phyloP scores from a whole-genome alignment of 805 yeast genomes.

The Brettanomyces anomalus region DNA sequence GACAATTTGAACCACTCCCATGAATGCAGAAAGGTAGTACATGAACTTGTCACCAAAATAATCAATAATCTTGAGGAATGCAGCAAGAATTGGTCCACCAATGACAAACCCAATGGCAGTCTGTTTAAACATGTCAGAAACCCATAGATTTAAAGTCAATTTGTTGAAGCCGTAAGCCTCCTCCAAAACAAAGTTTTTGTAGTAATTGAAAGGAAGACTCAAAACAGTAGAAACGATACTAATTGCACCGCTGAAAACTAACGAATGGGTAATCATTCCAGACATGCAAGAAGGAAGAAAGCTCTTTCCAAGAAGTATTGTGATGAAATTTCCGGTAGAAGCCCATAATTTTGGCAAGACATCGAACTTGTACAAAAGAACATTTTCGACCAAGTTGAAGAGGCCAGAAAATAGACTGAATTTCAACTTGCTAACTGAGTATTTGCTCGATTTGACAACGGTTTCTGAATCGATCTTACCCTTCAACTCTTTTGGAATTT shows the following conservation, averaged over 20 bases:
- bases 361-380: conserved; percentile 50
- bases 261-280: conserved; percentile 64
- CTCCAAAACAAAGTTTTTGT: conserved; percentile 79
- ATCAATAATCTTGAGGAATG: conserved; percentile 72
- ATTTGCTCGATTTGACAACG: conserved; percentile 66
- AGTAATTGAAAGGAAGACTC: conserved; percentile 63
- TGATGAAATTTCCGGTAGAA: conserved; percentile 30
- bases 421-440: conserved; percentile 68
- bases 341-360: conserved; percentile 58
- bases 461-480: conserved; percentile 65
- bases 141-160: conserved; percentile 62
- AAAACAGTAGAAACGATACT: conserved; percentile 42
- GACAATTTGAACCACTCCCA: conserved; percentile 62
- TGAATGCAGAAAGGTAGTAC: conserved; percentile 66
- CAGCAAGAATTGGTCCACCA: conserved; percentile 67
- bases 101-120: conserved; percentile 43
- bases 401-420: conserved; percentile 52
- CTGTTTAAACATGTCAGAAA: conserved; percentile 62
- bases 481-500: conserved; percentile 62
- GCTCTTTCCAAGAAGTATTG: conserved; percentile 17
- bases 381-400: conserved; percentile 44
- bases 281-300: conserved; percentile 23
- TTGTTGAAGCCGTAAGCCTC: conserved; percentile 93
- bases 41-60: conserved; percentile 75
- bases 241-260: conserved; percentile 50